phyloP scores from a whole-genome alignment of 2,329 filamentous ascomycete species.

The Onygenales sp. region DNA sequence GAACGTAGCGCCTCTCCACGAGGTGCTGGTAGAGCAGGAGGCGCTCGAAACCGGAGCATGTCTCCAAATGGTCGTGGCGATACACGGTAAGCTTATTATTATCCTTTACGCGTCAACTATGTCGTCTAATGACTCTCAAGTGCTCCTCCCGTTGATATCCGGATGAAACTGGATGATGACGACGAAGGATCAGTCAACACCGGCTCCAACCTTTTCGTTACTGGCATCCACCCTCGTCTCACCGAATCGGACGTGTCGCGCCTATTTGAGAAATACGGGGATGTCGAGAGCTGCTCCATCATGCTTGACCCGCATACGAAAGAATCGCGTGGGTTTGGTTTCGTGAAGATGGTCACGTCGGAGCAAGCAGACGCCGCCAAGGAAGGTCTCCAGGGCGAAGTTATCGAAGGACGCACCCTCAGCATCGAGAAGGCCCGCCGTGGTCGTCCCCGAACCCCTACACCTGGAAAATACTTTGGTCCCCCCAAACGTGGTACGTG shows the following conservation, averaged over 20 bases:
- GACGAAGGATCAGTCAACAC: slow-evolving; percentile 78
- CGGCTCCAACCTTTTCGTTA: slow-evolving; percentile 97
- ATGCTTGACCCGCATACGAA: slow-evolving; percentile 98
- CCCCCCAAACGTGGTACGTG: slow-evolving; percentile 89
- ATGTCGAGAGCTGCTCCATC: slow-evolving; percentile 98
- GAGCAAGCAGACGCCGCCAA: slow-evolving; percentile 95
- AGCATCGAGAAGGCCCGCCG: slow-evolving; percentile 99
- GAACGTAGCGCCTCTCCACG: slow-evolving; percentile 59
- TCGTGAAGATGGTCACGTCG: slow-evolving; percentile 96
- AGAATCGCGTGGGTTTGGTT: slow-evolving; percentile 96
- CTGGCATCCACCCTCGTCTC: slow-evolving; percentile 89
- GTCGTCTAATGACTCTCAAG: neutral
- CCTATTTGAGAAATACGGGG: slow-evolving; percentile 97
- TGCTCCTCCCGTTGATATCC: slow-evolving; percentile 22
- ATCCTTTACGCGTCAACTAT: neutral
- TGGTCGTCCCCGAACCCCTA: slow-evolving; percentile 87
- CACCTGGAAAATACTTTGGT: slow-evolving; percentile 97
- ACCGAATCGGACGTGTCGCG: slow-evolving; percentile 83
- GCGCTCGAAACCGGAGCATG: slow-evolving; percentile 49
- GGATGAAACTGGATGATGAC: slow-evolving; percentile 42
- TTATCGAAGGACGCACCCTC: slow-evolving; percentile 87
- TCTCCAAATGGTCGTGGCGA: slow-evolving; percentile 51
- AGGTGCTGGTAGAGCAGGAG: slow-evolving; percentile 42
- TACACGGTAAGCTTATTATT: slow-evolving; percentile 35
- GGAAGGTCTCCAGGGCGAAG: slow-evolving; percentile 89